Conservation (phyloP, 441 rosid species). For the Dalechampia spathulata region DNA sequence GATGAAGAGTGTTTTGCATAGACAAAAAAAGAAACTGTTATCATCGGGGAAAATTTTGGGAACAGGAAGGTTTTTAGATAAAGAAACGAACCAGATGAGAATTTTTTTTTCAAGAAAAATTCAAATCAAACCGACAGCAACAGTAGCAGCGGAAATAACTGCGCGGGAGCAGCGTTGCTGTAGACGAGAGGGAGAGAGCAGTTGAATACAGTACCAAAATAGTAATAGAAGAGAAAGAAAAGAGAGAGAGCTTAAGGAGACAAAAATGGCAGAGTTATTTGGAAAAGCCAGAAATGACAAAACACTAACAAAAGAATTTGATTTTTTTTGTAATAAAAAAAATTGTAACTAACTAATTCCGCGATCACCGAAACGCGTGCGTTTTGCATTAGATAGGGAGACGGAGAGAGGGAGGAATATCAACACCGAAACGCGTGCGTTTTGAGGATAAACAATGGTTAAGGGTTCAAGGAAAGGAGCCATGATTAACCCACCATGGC, state of each 20-base stretch:
- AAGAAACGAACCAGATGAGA: background rate
- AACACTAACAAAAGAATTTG: no score
- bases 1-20: conserved; percentile 5
- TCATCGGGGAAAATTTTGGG: conserved; percentile 15
- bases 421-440: conserved; percentile 32
- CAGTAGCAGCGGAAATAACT: conserved; percentile 8
- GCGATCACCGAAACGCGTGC: no score
- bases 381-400: no score
- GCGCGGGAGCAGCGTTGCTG: conserved; percentile 16
- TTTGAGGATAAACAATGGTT: background rate
- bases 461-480: no score
- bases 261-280: conserved; percentile 30
- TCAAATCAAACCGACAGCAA: background rate
- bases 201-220: conserved; percentile 3
- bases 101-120: no score
- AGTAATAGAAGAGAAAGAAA: conserved; percentile 3
- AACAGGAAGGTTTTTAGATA: background rate
- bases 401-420: no score
- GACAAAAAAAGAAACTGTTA: conserved; percentile 7
- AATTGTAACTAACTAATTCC: no score
- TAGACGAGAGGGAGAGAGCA: conserved; percentile 17
- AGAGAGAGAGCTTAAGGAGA: conserved; percentile 13
- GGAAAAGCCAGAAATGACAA: conserved; percentile 33
- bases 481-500: no score
- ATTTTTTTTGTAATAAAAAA: no score